Conservation (phyloP, 2,329 filamentous ascomycete species). For the Dothideomycetes sp. region DNA sequence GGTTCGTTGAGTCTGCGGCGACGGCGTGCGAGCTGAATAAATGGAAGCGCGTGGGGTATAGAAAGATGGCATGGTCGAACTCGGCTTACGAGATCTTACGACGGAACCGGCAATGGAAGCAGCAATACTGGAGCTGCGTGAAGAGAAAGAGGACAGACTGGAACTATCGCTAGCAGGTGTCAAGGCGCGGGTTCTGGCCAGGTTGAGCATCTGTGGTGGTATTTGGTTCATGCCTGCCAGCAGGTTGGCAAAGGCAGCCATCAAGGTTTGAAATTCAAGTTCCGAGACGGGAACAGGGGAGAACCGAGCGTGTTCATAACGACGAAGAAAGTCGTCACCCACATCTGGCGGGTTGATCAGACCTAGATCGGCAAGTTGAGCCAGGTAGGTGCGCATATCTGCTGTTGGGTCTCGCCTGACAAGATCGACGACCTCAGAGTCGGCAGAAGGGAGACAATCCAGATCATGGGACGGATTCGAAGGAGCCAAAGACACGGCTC, state of each 20-base stretch:
- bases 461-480: conserved; percentile 39
- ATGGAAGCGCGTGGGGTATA: conserved; percentile 9
- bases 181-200: background rate
- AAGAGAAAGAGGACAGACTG: conserved; percentile 2
- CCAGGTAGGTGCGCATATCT: conserved; percentile 71
- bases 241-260: conserved; percentile 75
- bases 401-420: conserved; percentile 63
- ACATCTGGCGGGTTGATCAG: conserved; percentile 48
- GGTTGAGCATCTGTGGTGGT: background rate
- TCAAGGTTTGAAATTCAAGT: conserved; percentile 63
- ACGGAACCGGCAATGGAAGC: conserved; percentile 10
- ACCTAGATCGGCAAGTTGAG: conserved; percentile 57
- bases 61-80: conserved; percentile 4
- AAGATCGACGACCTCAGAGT: conserved; percentile 58
- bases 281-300: conserved; percentile 61
- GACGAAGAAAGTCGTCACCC: conserved; percentile 53
- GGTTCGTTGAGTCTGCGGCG: background rate
- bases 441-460: conserved; percentile 39
- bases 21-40: conserved; percentile 6
- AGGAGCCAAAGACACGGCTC: conserved; percentile 77
- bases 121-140: conserved; percentile 5
- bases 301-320: conserved; percentile 82
- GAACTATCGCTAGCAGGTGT: conserved; percentile 1
- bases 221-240: conserved; percentile 58
- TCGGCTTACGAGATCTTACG: background rate